Conservation (phyloP, 2,329 filamentous ascomycete species). For the Trichoderma oligosporum region DNA sequence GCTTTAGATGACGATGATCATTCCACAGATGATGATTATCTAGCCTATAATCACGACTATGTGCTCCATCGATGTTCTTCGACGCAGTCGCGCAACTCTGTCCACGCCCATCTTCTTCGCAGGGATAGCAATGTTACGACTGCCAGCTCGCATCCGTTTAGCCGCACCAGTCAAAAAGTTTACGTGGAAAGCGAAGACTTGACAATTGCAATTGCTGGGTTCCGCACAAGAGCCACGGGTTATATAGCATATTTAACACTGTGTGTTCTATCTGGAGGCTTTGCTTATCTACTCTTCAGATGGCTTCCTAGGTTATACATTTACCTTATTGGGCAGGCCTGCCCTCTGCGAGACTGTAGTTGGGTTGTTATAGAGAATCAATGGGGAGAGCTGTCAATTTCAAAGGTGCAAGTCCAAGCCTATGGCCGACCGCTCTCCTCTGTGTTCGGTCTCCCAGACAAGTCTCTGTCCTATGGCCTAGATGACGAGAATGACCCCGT, state of each 20-base stretch:
- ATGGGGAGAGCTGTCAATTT: constrained; percentile 87
- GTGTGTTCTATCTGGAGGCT: constrained; percentile 68
- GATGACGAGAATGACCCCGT: constrained; percentile 69
- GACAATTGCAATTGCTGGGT: constrained; percentile 89
- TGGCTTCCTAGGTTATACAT: constrained; percentile 91
- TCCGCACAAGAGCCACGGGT: constrained; percentile 70
- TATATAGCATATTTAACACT: constrained; percentile 65
- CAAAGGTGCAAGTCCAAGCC: constrained; percentile 56
- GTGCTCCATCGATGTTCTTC: constrained; percentile 60
- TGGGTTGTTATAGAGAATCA: constrained; percentile 98
- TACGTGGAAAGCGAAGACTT: constrained; percentile 92
- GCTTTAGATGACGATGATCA: constrained; percentile 41
- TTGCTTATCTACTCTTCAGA: constrained; percentile 79
- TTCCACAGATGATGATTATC: constrained; percentile 41
- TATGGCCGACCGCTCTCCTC: constrained; percentile 57
- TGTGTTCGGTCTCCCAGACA: constrained; percentile 65
- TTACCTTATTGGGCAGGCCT: constrained; percentile 64
- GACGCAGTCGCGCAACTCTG: constrained; percentile 52
- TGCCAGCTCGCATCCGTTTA: constrained; percentile 58
- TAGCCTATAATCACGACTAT: constrained; percentile 43
- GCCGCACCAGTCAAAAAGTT: constrained; percentile 78
- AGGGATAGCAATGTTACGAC: constrained; percentile 68
- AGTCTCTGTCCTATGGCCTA: constrained; percentile 50
- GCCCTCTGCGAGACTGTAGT: constrained; percentile 67
- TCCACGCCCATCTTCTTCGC: constrained; percentile 64